Conservation (phyloP, 257 asterid species). For the Verbena officinalis region DNA sequence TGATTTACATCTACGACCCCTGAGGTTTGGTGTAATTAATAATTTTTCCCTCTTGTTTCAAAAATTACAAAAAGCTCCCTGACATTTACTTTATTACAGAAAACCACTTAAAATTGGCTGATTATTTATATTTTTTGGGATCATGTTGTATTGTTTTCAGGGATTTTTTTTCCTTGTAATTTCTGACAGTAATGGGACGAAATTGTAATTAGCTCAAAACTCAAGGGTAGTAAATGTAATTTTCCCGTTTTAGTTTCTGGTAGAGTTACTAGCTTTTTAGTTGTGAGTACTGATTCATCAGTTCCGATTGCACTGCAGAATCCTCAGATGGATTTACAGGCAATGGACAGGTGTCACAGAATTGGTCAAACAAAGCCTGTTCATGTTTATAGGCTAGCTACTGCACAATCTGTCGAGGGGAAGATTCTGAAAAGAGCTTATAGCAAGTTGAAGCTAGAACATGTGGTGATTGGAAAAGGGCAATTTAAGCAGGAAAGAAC, state of each 20-base stretch:
- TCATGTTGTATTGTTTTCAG: too few relatives aligned
- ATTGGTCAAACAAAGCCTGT: conserved; percentile 99
- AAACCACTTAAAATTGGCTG: too few relatives aligned
- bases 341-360: conserved; percentile 98
- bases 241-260: background rate
- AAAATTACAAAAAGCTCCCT: too few relatives aligned
- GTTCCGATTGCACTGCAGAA: conserved; percentile 57
- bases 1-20: too few relatives aligned
- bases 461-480: conserved; percentile 95
- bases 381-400: conserved; percentile 92
- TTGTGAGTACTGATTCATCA: conserved; percentile 8
- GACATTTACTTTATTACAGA: too few relatives aligned
- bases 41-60: too few relatives aligned
- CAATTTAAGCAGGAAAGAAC: conserved; percentile 84
- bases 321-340: conserved; percentile 99
- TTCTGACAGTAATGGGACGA: too few relatives aligned
- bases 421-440: conserved; percentile 93
- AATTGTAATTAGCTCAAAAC: too few relatives aligned
- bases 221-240: too few relatives aligned
- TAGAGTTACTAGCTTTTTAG: background rate
- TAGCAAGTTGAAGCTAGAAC: conserved; percentile 96
- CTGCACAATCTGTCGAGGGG: conserved; percentile 97
- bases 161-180: too few relatives aligned
- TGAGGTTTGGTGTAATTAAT: too few relatives aligned
- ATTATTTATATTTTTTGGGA: too few relatives aligned